Base-by-base conservation (phyloP, 108 stramenopile species). In the Cyclostephanos invisitatus region DNA sequence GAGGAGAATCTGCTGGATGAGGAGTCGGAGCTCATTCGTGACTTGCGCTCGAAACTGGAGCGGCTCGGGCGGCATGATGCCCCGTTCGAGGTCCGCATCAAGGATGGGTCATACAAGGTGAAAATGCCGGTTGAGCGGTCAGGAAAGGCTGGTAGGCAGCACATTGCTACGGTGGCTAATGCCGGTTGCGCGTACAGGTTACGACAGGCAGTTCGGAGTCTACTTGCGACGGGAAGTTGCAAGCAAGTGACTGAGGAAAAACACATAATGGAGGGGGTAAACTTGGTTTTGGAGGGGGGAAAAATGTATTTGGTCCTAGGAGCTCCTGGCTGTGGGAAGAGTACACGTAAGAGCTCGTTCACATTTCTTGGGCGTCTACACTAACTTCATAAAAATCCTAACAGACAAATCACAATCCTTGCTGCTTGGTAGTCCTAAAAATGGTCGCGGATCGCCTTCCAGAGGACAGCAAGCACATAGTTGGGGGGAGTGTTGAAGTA, bases 301-400 rank as follows among this genome's bases (percentile, higher is more conserved):
- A 91, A 86, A 54, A 82, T 89, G 59, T 94, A 93, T 59, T 86
- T 96, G 25, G 85, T 96, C 14, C 67, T 92, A 15, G 92, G 92
- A 27, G 85, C 92, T 17, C 96, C 96, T 8, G 91, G 91, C 14
- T 86, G 70, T 38, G 92, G 92, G 3, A 94, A 94, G 67, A 82
- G 81, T 32, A 81, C 85, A 7, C 58, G 58, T 59, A 36, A 59
- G 58, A 14, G 10, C 29, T 54, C 21, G 2, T 15, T 9, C 4
- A 7, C 25, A 54, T 12, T 25, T 24, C 22, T 10, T 25, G 6
- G 0, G 53, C 1, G 0, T 1, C 7, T 53, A 25, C 21, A 5
- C 8, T 27, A 12, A 27, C 21, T 10, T 27, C 53, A 54, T 24
- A 54, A 8, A 11, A 9, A 54, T 54, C 25, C 22, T 27, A 6